phyloP scores from a whole-genome alignment of 2,329 filamentous ascomycete genomes.

The Curvularia verruculosa region DNA sequence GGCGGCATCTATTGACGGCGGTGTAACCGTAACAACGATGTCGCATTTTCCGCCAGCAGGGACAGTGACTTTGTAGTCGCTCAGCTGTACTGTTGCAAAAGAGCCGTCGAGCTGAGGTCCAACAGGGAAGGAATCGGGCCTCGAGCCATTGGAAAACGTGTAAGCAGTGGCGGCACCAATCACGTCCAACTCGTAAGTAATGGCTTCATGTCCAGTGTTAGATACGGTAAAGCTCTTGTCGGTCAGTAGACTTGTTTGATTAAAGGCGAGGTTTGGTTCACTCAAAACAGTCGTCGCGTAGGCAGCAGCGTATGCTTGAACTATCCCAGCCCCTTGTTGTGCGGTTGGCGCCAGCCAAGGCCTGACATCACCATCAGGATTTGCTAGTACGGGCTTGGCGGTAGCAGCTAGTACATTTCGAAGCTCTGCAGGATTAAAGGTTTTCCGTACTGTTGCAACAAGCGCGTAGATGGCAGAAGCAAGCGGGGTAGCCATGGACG shows the following conservation, averaged over 20 bases:
- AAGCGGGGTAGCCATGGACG: conserved; percentile 58
- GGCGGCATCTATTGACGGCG: neutral
- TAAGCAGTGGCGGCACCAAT: conserved; percentile 23
- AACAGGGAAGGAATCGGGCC: neutral
- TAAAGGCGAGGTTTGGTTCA: conserved; percentile 19
- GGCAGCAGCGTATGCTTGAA: conserved; percentile 23
- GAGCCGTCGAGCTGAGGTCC: neutral
- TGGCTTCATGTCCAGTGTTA: conserved; percentile 18
- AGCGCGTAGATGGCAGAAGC: conserved; percentile 22
- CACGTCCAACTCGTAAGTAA: conserved; percentile 18
- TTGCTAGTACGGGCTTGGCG: neutral
- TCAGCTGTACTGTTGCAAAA: neutral
- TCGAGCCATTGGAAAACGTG: neutral
- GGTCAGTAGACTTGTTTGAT: conserved; percentile 32
- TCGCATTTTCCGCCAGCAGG: neutral
- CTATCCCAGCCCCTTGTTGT: conserved; percentile 29
- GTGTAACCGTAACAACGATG: neutral
- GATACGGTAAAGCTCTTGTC: conserved; percentile 23
- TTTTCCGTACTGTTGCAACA: conserved; percentile 18
- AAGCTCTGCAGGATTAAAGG: conserved; percentile 13
- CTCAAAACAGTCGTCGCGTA: conserved; percentile 16
- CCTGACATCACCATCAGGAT: neutral
- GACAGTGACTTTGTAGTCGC: neutral
- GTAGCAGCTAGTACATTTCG: conserved; percentile 17
- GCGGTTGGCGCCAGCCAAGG: conserved; percentile 22